These are phyloP conservation scores for Nemania abortiva DNA, from an alignment of 2,329 filamentous ascomycete genomes.

Conservation along the genomic window DNA sequence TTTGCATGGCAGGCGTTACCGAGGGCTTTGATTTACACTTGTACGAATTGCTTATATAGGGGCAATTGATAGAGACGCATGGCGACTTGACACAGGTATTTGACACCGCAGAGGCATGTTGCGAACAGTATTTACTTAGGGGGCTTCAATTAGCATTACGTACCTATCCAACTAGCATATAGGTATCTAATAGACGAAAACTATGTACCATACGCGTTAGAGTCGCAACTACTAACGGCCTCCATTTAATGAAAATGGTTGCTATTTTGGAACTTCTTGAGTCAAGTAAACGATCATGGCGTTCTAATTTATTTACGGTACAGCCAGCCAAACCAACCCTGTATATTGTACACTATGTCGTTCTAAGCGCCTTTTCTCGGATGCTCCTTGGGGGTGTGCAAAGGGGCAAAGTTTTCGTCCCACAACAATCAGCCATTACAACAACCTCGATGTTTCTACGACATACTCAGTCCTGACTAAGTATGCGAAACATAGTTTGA, in stretches of 20 bases:
- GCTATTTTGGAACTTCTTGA: too few relatives aligned
- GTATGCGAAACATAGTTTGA: too few relatives aligned
- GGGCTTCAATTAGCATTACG: neutral
- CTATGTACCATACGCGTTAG: conserved; percentile 12
- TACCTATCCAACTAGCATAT: neutral
- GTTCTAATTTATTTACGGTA: neutral
- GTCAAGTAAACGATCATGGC: too few relatives aligned
- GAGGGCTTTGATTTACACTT: conserved; percentile 28
- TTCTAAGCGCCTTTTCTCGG: neutral
- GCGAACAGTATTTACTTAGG: neutral
- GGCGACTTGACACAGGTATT: neutral
- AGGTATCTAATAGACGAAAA: conserved; percentile 1
- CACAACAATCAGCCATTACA: too few relatives aligned
- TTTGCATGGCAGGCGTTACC: conserved; percentile 40
- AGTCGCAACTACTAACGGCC: too few relatives aligned
- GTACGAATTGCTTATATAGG: conserved; percentile 19
- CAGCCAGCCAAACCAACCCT: neutral
- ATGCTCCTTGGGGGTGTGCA: neutral
- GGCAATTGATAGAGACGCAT: neutral
- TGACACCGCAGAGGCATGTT: neutral
- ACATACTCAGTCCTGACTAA: too few relatives aligned
- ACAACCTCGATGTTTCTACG: too few relatives aligned
- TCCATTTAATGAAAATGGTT: conserved; percentile 2
- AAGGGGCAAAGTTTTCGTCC: neutral
- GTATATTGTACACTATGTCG: neutral